Percentiles rank a stretch among this genome's conserved stretches.
These are phyloP conservation scores for Cystofilobasidium capitatum DNA, from an alignment of 768 basidiomycete species.

Conservation along the genomic window DNA sequence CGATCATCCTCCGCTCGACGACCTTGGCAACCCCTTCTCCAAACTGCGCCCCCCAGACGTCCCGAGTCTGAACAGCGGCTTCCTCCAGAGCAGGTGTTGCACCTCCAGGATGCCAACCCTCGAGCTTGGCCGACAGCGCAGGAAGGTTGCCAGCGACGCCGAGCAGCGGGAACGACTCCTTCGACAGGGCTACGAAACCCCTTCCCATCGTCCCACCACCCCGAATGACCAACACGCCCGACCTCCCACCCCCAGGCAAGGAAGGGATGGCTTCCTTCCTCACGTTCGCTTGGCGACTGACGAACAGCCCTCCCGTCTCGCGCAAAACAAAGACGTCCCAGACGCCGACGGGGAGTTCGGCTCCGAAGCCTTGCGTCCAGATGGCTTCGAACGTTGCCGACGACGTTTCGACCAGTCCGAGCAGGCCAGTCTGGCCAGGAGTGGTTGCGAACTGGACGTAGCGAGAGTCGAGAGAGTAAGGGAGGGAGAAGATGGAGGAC, in stretches of 20 bases:
- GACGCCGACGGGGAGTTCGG: background rate
- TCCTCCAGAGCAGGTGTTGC: background rate
- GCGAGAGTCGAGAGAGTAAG: background rate
- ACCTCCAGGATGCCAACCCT: background rate
- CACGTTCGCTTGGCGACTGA: background rate
- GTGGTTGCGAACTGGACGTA: conserved; percentile 13
- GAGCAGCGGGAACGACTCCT: background rate
- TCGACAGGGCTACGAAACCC: background rate
- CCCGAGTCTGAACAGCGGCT: background rate
- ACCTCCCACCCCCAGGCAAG: background rate
- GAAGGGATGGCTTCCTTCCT: background rate
- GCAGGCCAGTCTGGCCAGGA: background rate
- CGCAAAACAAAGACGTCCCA: conserved; percentile 3
- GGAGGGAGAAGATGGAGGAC: background rate
- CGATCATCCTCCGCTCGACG: background rate
- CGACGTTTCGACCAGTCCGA: background rate
- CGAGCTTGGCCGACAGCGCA: background rate
- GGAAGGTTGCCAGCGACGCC: background rate
- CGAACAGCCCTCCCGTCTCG: background rate
- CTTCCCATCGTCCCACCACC: background rate
- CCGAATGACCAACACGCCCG: background rate
- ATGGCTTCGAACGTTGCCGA: background rate
- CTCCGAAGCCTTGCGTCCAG: background rate
- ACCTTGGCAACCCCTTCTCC: background rate
- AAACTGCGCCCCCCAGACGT: background rate